These are phyloP conservation scores for Euclidium syriacum DNA, from an alignment of 345 rosid species.

Conservation along the genomic window DNA sequence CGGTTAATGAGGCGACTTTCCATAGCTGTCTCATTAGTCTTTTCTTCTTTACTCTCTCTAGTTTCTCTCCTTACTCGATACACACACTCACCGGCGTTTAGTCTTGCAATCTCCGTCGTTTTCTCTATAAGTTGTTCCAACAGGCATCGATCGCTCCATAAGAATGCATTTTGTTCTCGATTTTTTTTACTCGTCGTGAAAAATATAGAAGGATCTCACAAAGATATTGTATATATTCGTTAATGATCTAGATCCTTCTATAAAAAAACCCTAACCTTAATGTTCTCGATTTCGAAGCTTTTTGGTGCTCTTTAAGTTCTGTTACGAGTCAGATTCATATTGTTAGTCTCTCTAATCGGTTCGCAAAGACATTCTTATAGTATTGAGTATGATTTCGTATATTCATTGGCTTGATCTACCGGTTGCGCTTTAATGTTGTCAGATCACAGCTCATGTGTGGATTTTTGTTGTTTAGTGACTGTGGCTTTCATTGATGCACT, in stretches of 20 bases:
- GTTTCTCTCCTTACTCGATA: background rate
- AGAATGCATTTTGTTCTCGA: background rate
- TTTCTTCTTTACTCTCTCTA: background rate
- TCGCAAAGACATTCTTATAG: background rate
- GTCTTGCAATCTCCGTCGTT: conserved; percentile 8
- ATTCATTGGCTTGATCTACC: no score
- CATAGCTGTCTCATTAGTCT: background rate
- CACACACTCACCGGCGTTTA: background rate
- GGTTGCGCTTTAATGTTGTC: background rate
- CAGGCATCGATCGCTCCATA: background rate
- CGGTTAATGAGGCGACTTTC: no score
- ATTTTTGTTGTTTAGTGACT: conserved; percentile 11
- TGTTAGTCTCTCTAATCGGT: background rate
- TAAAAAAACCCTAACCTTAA: no score
- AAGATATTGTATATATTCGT: no score
- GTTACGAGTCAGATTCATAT: background rate
- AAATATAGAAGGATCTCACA: no score
- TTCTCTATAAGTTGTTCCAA: conserved; percentile 12
- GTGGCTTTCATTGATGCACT: background rate
- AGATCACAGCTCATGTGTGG: background rate
- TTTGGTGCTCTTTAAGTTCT: no score
- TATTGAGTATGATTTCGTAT: background rate
- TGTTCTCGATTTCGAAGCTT: background rate
- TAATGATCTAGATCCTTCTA: no score
- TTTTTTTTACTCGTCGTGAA: background rate